Evolutionary conservation across 2,329 filamentous ascomycete genomes (phyloP).

Genomic region (Arthrobotrys sinensis): DNA sequence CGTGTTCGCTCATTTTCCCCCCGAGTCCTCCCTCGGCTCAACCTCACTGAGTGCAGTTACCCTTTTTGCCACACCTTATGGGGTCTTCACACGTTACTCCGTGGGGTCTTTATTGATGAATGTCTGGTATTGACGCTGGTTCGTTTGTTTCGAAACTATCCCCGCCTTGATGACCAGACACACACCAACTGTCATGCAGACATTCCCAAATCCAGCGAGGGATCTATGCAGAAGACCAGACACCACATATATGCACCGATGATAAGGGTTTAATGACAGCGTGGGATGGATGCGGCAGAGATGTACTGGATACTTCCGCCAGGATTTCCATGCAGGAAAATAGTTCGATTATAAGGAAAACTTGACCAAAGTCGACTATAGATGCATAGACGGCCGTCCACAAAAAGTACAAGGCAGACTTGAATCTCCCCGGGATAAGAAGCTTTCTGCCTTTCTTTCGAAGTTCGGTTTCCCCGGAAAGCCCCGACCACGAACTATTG

Average conservation of each 20-base stretch:
- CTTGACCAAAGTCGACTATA: slow-evolving; percentile 9
- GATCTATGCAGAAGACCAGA: slow-evolving; percentile 27
- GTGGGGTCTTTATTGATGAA: slow-evolving; percentile 34
- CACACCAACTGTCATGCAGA: slow-evolving; percentile 22
- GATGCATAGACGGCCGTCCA: slow-evolving; percentile 12
- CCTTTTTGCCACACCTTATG: slow-evolving; percentile 45
- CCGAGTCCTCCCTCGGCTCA: slow-evolving; percentile 36
- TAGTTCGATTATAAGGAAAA: slow-evolving; percentile 22
- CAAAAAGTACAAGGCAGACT: neutral
- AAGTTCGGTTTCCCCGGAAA: slow-evolving; percentile 18
- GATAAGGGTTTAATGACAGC: slow-evolving; percentile 39
- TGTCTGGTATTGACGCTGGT: slow-evolving; percentile 16
- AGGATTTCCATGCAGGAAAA: slow-evolving; percentile 46
- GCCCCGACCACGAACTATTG: slow-evolving; percentile 5
- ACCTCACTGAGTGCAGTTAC: slow-evolving; percentile 12
- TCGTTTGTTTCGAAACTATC: slow-evolving; percentile 21
- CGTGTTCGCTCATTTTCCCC: slow-evolving; percentile 52
- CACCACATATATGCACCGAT: slow-evolving; percentile 14
- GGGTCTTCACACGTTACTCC: slow-evolving; percentile 28
- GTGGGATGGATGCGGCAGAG: slow-evolving; percentile 35
- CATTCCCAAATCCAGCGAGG: slow-evolving; percentile 8
- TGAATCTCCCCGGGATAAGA: neutral
- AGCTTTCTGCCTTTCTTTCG: slow-evolving; percentile 9
- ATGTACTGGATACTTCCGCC: slow-evolving; percentile 7
- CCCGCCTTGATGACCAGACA: slow-evolving; percentile 26